Evolutionary conservation across 140 eudicot species (phyloP), one percentile per base, ranked within the genome.

Genomic region (Eryngium alpinum): DNA sequence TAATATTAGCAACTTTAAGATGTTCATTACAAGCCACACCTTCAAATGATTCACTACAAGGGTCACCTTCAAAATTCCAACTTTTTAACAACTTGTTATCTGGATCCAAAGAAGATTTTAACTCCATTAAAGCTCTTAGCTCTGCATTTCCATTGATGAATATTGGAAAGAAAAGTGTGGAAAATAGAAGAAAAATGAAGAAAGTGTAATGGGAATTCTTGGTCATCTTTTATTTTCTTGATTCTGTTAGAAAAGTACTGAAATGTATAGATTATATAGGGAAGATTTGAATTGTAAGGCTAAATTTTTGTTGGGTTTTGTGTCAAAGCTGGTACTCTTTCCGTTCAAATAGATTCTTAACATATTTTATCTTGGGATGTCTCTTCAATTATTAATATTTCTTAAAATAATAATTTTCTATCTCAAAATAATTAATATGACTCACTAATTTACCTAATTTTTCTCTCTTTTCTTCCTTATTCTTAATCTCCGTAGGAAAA

Each of bases 21-120:
- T 92, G 91, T 83, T 88, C 90, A 49, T 94, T 94, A 51, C 99
- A 94, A 43, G 92, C 97, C 17, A 94, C 97, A 25, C 99, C 99
- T 25, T 83, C 49, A 27, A 94, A 94, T 0, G 91, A 59, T 62
- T 90, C 91, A 51, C 84, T 83, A 76, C 99, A 94, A 4, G 97
- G 99, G 87, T 94, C 97, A 17, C 93, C 97, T 32, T 86, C 83
- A 51, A 22, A 56, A 4, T 88, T 81, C 99, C 99, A 94, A 9
- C 97, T 88, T 2, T 84, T 80, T 10, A 94, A 87, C 56, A 80
- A 73, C 82, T 91, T 92, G 87, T 87, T 94, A 57, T 87, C 88
- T 60, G 99, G 99, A 85, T 94, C 99, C 59, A 94, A 50, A 56
- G 95, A 87, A 15, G 92, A 80, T 84, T 94, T 94, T n/a, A 92